These are phyloP conservation scores for Triticum dicoccoides DNA, from an alignment of 176 grass and related monocot species.

Conservation along the genomic window DNA sequence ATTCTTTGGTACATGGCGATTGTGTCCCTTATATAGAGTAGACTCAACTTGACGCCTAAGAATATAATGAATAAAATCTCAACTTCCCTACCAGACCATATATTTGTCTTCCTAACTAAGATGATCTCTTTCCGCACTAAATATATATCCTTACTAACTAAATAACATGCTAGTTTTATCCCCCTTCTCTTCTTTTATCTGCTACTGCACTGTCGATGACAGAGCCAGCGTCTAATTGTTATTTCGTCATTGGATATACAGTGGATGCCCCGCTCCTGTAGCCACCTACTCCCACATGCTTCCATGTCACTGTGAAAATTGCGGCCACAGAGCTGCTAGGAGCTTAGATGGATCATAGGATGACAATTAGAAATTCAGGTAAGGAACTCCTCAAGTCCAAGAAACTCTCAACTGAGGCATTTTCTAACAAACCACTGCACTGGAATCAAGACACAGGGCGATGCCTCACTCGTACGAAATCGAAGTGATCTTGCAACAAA, in stretches of 20 bases:
- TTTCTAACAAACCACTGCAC: neutral
- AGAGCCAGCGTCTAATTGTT: neutral
- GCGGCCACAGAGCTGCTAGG: neutral
- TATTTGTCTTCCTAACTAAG: neutral
- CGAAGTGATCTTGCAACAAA: neutral
- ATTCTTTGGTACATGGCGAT: neutral
- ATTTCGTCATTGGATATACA: neutral
- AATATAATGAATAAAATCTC: neutral
- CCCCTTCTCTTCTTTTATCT: neutral
- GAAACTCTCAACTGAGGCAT: neutral
- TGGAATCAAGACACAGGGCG: neutral
- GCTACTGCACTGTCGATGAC: neutral
- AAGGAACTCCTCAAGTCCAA: neutral
- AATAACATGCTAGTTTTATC: neutral
- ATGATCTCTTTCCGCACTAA: neutral
- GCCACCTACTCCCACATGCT: neutral
- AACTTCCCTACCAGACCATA: neutral
- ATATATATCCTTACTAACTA: neutral
- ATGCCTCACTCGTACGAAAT: neutral
- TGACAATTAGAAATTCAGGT: neutral
- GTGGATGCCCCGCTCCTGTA: neutral
- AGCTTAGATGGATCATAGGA: neutral
- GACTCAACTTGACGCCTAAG: neutral
- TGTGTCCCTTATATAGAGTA: neutral
- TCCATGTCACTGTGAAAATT: neutral